Conservation (phyloP, 768 basidiomycete genomes). For the Phlebiopsis flavidoalba region DNA sequence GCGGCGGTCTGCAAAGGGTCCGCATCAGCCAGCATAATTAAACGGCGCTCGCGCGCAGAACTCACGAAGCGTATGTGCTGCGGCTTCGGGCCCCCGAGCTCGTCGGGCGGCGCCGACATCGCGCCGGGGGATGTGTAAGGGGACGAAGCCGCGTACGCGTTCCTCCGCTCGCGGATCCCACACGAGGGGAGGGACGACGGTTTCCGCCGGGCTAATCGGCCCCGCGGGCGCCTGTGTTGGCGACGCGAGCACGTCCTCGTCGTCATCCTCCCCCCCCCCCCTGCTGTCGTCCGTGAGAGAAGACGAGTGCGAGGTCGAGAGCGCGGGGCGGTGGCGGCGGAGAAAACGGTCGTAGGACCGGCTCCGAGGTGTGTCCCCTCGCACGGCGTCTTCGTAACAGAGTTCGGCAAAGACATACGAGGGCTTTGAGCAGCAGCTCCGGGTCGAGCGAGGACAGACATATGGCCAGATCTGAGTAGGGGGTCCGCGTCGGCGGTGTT, state of each 20-base stretch:
- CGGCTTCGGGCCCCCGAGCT: not conserved
- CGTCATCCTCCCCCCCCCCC: slow-evolving; percentile 7
- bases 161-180: slow-evolving; percentile 4
- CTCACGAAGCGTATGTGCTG: not conserved
- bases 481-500: not conserved
- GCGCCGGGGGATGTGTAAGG: not conserved
- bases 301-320: not conserved
- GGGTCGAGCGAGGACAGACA: slow-evolving; percentile 39
- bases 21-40: not conserved
- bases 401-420: slow-evolving; percentile 37
- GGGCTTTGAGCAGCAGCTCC: slow-evolving; percentile 35
- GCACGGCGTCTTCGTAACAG: slow-evolving; percentile 36
- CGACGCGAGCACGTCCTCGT: not conserved
- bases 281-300: not conserved
- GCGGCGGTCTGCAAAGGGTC: not conserved
- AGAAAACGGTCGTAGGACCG: slow-evolving; percentile 6
- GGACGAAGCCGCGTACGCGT: not conserved
- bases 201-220: not conserved
- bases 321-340: slow-evolving; percentile 1
- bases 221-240: not conserved
- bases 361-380: slow-evolving; percentile 5
- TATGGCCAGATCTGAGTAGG: slow-evolving; percentile 16
- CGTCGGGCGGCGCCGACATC: not conserved
- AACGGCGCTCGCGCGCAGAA: not conserved
- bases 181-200: slow-evolving; percentile 1